Evolutionary conservation across 139 green algal genomes (phyloP), one percentile per base, ranked within the genome.

Genomic region (Chlamydomonas incerta): DNA sequence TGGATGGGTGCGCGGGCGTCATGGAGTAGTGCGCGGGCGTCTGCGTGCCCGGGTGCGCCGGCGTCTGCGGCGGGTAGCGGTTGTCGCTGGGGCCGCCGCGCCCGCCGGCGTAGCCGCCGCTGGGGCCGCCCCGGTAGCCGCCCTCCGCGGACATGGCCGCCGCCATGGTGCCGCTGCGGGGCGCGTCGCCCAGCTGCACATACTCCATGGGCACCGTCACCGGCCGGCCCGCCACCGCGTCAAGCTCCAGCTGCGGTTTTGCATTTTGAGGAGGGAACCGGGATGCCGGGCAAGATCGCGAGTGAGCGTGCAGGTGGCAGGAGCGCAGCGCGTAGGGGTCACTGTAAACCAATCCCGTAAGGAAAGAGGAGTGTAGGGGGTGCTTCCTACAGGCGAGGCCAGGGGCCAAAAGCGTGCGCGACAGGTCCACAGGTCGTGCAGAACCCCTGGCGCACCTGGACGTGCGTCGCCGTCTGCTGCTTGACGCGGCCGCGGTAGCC

Each of bases 401-500:
- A n/a, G n/a, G n/a, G n/a, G n/a, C n/a, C n/a, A n/a, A n/a, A n/a
- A n/a, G n/a, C n/a, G n/a, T n/a, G n/a, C n/a, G n/a, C n/a, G n/a
- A n/a, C n/a, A n/a, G n/a, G n/a, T n/a, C n/a, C n/a, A n/a, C n/a
- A n/a, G n/a, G n/a, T n/a, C n/a, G n/a, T n/a, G n/a, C n/a, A n/a
- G n/a, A n/a, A n/a, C n/a, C n/a, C n/a, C n/a, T n/a, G n/a, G n/a
- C 55, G 55, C 55, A n/a, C 60, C 60, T 66, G 91, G n/a, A 95
- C 90, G 62, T 97, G 94, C 26, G 95, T 97, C 31, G 88, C 91
- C 10, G 95, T 98, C 71, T 95, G 94, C n/a, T 93, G 91, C 74
- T 96, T 92, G 15, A 99, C 93, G 17, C 93, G 90, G 1, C 96
- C 96, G 2, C 87, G 88, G 92, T 98, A 99, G 46, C 96, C 93